Conservation (phyloP, 2,329 filamentous ascomycete genomes). For the Aspergillus ochraceoroseus region DNA sequence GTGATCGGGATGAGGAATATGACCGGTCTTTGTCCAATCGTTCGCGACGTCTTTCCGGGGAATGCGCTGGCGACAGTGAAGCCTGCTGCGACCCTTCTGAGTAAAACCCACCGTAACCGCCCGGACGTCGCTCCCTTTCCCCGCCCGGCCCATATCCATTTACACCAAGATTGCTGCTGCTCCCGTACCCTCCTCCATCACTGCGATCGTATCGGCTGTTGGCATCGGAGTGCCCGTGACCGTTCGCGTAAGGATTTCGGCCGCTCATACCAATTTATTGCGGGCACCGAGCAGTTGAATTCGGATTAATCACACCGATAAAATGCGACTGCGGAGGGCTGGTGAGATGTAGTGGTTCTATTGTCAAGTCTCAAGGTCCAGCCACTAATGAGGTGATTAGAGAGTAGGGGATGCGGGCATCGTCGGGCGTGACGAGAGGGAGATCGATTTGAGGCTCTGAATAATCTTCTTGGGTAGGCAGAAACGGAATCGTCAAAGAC, state of each 20-base stretch:
- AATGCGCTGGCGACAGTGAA: slow-evolving; percentile 25
- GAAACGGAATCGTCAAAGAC: not conserved
- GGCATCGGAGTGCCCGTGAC: slow-evolving; percentile 37
- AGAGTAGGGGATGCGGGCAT: slow-evolving; percentile 23
- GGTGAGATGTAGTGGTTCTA: slow-evolving; percentile 5
- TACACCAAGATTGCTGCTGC: slow-evolving; percentile 28
- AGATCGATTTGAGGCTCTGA: not conserved
- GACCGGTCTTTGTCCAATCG: slow-evolving; percentile 30
- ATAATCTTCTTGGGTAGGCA: not conserved
- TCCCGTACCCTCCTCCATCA: slow-evolving; percentile 31
- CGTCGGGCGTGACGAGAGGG: slow-evolving; percentile 18
- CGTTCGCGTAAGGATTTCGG: slow-evolving; percentile 35
- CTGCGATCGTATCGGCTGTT: slow-evolving; percentile 34
- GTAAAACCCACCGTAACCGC: slow-evolving; percentile 45
- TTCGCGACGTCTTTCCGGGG: slow-evolving; percentile 34
- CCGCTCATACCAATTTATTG: slow-evolving; percentile 33
- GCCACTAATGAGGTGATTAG: slow-evolving; percentile 19
- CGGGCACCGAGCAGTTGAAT: slow-evolving; percentile 3
- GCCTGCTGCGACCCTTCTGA: slow-evolving; percentile 30
- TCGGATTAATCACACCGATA: slow-evolving; percentile 15
- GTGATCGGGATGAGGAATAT: slow-evolving; percentile 33
- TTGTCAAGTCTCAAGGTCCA: slow-evolving; percentile 10
- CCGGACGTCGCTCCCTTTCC: slow-evolving; percentile 36
- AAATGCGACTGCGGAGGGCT: slow-evolving; percentile 14
- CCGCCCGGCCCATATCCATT: slow-evolving; percentile 31